Conservation (phyloP, 306 rosid species). For the Datisca glomerata region DNA sequence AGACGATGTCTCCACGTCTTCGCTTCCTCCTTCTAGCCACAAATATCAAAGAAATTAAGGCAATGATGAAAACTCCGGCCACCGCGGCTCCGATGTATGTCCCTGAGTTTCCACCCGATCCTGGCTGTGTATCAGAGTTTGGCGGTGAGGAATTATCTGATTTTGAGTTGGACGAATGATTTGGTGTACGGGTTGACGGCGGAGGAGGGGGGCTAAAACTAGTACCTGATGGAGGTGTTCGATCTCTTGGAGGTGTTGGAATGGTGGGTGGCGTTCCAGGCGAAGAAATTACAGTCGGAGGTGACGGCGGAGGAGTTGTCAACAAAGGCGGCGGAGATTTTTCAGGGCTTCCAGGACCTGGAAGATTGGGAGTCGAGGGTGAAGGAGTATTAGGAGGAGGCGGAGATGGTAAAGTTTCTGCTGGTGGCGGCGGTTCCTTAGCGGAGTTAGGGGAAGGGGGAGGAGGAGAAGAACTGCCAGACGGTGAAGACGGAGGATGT, state of each 20-base stretch:
- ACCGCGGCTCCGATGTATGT: slow-evolving; percentile 29
- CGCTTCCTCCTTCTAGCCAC: slow-evolving; percentile 16
- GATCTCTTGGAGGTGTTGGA: background rate
- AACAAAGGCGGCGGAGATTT: background rate
- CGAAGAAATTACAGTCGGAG: slow-evolving; percentile 1
- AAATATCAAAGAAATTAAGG: slow-evolving; percentile 27
- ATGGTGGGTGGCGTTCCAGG: slow-evolving; percentile 1
- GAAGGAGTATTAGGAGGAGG: slow-evolving; percentile 11
- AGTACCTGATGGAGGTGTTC: slow-evolving; percentile 3
- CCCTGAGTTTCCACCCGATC: slow-evolving; percentile 5
- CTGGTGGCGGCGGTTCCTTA: background rate
- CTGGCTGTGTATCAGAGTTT: slow-evolving; percentile 3
- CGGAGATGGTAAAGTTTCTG: slow-evolving; percentile 7
- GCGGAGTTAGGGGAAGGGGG: background rate
- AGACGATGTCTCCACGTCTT: slow-evolving; percentile 10
- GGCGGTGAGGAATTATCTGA: background rate
- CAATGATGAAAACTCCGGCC: slow-evolving; percentile 33
- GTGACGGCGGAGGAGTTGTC: background rate
- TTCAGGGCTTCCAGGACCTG: background rate
- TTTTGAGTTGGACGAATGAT: background rate
- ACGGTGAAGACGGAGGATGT: slow-evolving; percentile 14
- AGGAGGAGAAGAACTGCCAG: slow-evolving; percentile 6
- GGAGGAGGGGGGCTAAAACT: slow-evolving; percentile 6
- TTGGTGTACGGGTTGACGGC: slow-evolving; percentile 2
- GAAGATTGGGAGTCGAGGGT: background rate